Percentiles rank a stretch among this genome's conserved stretches.
Conservation (phyloP, 306 rosid genomes). For the Hylodesmum podocarpum region DNA sequence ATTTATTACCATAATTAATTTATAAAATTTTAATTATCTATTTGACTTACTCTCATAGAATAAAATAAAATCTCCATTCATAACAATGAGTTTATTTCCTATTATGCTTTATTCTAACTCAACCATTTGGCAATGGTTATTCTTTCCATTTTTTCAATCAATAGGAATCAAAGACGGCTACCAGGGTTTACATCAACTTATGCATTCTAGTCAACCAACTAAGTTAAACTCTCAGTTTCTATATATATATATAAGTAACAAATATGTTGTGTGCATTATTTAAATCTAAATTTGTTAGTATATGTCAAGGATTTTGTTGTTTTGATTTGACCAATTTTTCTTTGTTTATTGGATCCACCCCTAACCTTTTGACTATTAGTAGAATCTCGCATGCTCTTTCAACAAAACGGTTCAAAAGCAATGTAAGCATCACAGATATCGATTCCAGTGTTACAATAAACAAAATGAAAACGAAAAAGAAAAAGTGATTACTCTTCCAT, state of each 20-base stretch:
- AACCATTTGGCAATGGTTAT: not conserved
- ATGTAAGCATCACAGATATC: not conserved
- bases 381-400: not conserved
- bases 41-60: not conserved
- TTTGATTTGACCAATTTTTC: not conserved
- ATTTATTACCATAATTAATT: not conserved
- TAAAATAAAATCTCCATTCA: not conserved
- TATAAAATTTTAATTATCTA: not conserved
- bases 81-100: not conserved
- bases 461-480: not conserved
- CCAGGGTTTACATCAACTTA: too few relatives aligned
- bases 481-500: constrained; percentile 63
- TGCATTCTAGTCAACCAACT: too few relatives aligned
- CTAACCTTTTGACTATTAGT: not conserved
- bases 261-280: not conserved
- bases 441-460: not conserved
- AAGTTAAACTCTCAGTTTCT: too few relatives aligned
- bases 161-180: too few relatives aligned
- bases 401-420: constrained; percentile 10
- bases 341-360: not conserved
- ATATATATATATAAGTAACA: too few relatives aligned
- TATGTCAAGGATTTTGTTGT: not conserved
- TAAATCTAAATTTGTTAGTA: not conserved
- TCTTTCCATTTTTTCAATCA: not conserved
- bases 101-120: not conserved